Percentiles rank a stretch among this genome's conserved stretches.
phyloP scores from a whole-genome alignment of 345 rosid genomes.

The Salix caprea region DNA sequence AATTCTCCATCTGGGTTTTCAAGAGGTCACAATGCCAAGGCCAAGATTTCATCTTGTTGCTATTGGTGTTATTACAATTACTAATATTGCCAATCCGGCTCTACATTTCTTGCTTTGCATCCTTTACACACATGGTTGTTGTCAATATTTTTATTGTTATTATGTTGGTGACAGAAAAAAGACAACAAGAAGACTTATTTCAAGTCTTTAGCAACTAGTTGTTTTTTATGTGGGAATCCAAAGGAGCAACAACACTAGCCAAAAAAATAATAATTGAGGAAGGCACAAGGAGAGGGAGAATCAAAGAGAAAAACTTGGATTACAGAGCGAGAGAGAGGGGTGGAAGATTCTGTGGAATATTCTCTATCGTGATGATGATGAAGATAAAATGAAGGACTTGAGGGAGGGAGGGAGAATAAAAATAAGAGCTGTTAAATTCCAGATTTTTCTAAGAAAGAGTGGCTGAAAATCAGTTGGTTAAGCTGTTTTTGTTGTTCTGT shows the following conservation, averaged over 20 bases:
- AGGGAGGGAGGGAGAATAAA: neutral
- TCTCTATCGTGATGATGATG: neutral
- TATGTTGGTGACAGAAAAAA: neutral
- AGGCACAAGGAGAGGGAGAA: neutral
- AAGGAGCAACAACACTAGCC: neutral
- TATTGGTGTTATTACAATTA: conserved; percentile 8
- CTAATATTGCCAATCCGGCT: neutral
- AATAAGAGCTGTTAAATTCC: conserved; percentile 27
- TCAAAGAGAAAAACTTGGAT: conserved; percentile 2
- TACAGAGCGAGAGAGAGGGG: conserved; percentile 7
- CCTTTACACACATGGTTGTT: conserved; percentile 49
- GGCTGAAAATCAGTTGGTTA: conserved; percentile 29
- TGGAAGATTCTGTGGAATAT: conserved; percentile 37
- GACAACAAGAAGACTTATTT: neutral
- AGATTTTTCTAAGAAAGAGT: conserved; percentile 45
- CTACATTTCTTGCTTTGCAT: conserved; percentile 36
- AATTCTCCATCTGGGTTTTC: conserved; percentile 44
- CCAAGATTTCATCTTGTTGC: conserved; percentile 25
- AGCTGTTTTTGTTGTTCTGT: conserved; percentile 7
- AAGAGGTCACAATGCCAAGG: conserved; percentile 38
- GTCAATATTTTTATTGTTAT: neutral
- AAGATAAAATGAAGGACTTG: neutral
- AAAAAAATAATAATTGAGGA: neutral
- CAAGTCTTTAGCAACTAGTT: neutral
- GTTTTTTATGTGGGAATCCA: conserved; percentile 19